Evolutionary conservation across 148 eudicot genomes (phyloP).

Genomic region (Drosera capensis): DNA sequence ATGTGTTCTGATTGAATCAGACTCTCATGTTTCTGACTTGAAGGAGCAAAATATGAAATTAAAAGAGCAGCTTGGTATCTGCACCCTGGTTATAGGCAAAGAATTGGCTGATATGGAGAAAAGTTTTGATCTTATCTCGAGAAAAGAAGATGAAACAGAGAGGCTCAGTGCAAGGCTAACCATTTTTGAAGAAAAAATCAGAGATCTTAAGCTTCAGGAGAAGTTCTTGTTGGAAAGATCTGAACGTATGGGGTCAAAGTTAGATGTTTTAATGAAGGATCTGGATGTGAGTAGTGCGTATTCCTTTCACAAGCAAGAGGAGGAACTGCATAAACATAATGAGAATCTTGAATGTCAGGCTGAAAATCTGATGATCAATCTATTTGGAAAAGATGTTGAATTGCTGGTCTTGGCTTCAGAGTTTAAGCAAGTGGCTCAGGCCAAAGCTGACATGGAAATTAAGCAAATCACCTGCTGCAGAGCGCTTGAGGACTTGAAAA

Average conservation of each 20-base stretch:
- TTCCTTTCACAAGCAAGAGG: conserved; percentile 39
- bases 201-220: conserved; percentile 52
- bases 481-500: conserved; percentile 27
- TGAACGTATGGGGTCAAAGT: conserved; percentile 42
- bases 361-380: conserved; percentile 30
- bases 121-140: conserved; percentile 38
- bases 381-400: conserved; percentile 58
- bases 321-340: conserved; percentile 23
- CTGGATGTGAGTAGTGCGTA: conserved; percentile 30
- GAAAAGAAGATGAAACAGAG: conserved; percentile 43
- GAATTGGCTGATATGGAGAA: conserved; percentile 49
- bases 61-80: conserved; percentile 45
- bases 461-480: conserved; percentile 8
- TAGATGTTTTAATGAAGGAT: conserved; percentile 41
- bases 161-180: conserved; percentile 37
- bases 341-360: conserved; percentile 29
- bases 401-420: conserved; percentile 36
- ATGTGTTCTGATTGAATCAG: conserved; percentile 47
- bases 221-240: conserved; percentile 61
- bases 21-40: conserved; percentile 33
- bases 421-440: conserved; percentile 30
- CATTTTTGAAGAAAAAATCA: conserved; percentile 39
- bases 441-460: conserved; percentile 18
- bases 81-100: conserved; percentile 37
- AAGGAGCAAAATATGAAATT: conserved; percentile 51